These are phyloP conservation scores for Apiospora marii DNA, from an alignment of 2,329 filamentous ascomycete species.

Conservation along the genomic window DNA sequence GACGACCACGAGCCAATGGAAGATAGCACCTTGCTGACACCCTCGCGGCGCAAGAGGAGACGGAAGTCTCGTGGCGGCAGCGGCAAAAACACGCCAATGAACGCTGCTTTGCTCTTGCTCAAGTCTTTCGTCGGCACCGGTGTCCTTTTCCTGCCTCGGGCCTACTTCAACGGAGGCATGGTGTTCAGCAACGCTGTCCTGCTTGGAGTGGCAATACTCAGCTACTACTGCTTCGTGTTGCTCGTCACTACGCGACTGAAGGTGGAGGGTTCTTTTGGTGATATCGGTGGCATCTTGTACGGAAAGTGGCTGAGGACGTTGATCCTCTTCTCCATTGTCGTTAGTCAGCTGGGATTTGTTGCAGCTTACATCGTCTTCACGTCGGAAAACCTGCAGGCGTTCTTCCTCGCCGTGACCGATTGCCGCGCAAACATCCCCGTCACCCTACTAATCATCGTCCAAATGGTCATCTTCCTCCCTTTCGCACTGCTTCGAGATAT, in stretches of 20 bases:
- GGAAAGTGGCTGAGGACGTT: constrained; percentile 88
- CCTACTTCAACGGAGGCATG: constrained; percentile 97
- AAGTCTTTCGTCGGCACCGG: constrained; percentile 99
- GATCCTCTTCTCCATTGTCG: constrained; percentile 90
- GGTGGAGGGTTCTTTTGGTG: constrained; percentile 94
- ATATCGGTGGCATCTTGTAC: constrained; percentile 92
- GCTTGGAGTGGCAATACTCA: constrained; percentile 83
- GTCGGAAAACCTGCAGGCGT: constrained; percentile 92
- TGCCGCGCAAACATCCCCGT: constrained; percentile 88
- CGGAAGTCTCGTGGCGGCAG: constrained; percentile 77
- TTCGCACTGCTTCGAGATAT: constrained; percentile 95
- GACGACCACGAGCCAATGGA: constrained; percentile 84
- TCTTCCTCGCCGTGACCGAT: constrained; percentile 88
- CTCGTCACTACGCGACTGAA: constrained; percentile 86
- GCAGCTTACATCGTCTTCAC: constrained; percentile 97
- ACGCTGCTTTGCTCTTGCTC: constrained; percentile 83
- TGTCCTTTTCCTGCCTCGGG: constrained; percentile 89
- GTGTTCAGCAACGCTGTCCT: constrained; percentile 93
- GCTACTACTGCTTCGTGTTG: constrained; percentile 97
- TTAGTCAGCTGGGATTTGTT: constrained; percentile 95
- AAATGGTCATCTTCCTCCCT: constrained; percentile 93
- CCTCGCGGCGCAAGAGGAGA: constrained; percentile 76
- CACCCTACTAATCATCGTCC: constrained; percentile 89
- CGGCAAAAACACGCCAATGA: constrained; percentile 80
- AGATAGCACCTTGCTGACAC: constrained; percentile 81